phyloP scores from a whole-genome alignment of 192 early-diverging fungal genomes.

The Spizellomyces punctatus region DNA sequence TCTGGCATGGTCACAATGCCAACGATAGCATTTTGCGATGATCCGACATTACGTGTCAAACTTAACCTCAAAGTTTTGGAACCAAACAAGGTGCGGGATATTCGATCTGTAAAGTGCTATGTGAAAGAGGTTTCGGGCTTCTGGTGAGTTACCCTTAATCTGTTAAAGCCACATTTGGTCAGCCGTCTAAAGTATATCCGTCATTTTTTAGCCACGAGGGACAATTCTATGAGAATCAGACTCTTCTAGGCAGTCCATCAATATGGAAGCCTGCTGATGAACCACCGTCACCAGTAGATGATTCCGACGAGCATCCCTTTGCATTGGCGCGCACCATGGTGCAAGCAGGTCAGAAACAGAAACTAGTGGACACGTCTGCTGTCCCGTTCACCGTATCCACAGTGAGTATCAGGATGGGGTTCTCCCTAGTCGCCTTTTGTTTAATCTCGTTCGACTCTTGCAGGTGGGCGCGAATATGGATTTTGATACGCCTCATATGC shows the following conservation, averaged over 20 bases:
- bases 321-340: background rate
- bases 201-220: background rate
- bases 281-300: background rate
- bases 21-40: background rate
- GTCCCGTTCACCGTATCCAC: no score
- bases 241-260: background rate
- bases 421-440: no score
- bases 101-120: background rate
- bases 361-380: no score
- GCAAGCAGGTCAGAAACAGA: no score
- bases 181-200: background rate
- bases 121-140: background rate
- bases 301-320: background rate
- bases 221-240: background rate
- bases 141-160: background rate
- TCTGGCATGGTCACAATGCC: slow-evolving; percentile 3
- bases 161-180: background rate
- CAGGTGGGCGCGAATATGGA: background rate
- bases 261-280: slow-evolving; percentile 1
- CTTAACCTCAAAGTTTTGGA: background rate
- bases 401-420: no score
- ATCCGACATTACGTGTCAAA: background rate
- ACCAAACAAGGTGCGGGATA: background rate
- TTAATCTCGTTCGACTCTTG: no score
- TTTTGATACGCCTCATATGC: background rate